phyloP scores from a whole-genome alignment of 306 rosid species.

The Vigna unguiculata region DNA sequence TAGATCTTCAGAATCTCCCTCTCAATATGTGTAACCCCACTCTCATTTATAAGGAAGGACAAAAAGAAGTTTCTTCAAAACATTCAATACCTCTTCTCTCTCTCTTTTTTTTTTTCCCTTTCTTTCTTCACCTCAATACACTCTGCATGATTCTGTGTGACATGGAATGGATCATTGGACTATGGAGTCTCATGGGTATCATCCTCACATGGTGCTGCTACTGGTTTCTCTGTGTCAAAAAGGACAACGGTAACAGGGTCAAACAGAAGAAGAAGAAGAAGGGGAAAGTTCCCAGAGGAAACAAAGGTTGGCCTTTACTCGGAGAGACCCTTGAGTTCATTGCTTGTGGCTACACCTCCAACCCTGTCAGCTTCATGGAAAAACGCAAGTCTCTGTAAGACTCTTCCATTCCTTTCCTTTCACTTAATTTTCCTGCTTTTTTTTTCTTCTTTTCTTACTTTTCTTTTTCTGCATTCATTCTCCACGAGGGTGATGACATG shows the following conservation, averaged over 20 bases:
- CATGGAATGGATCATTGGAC: slow-evolving; percentile 56
- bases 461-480: slow-evolving; percentile 24
- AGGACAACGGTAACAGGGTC: background rate
- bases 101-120: slow-evolving; percentile 14
- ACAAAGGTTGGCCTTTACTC: slow-evolving; percentile 80
- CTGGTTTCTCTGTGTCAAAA: slow-evolving; percentile 41
- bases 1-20: slow-evolving; percentile 70
- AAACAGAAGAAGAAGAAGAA: slow-evolving; percentile 16
- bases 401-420: slow-evolving; percentile 10
- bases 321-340: slow-evolving; percentile 96
- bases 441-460: too few species aligned
- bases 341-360: slow-evolving; percentile 80
- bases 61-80: slow-evolving; percentile 49
- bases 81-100: background rate
- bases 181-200: slow-evolving; percentile 47
- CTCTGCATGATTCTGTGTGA: background rate
- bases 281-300: slow-evolving; percentile 66
- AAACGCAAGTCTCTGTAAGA: slow-evolving; percentile 88
- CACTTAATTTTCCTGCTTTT: slow-evolving; percentile 21
- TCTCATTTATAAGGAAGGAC: slow-evolving; percentile 46
- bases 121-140: background rate
- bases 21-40: slow-evolving; percentile 36
- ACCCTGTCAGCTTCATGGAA: slow-evolving; percentile 88
- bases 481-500: slow-evolving; percentile 34
- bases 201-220: slow-evolving; percentile 41